Conservation (phyloP, 2,329 filamentous ascomycete species). For the Simplicillium aogashimaense region DNA sequence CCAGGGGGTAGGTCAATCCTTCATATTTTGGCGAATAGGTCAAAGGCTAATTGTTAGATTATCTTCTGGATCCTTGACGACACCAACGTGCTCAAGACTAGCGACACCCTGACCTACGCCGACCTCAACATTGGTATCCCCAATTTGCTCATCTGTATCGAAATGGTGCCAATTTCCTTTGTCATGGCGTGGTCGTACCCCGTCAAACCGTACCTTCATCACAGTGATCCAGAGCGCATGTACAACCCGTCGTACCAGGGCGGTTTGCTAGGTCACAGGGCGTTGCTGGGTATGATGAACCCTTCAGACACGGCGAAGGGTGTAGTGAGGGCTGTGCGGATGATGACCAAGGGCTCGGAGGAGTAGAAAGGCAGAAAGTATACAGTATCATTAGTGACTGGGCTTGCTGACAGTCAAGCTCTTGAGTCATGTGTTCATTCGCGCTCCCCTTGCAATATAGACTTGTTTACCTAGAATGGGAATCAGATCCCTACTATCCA, state of each 20-base stretch:
- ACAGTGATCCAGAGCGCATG: constrained; percentile 3
- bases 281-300: constrained; percentile 7
- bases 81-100: constrained; percentile 10
- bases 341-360: too few relatives aligned
- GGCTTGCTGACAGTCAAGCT: too few relatives aligned
- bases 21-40: accelerated
- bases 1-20: constrained; percentile 1
- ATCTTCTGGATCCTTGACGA: constrained; percentile 15
- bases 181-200: constrained; percentile 14
- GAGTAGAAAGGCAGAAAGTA: too few relatives aligned
- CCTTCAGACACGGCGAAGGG: constrained; percentile 8
- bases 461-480: too few relatives aligned
- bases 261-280: constrained; percentile 10
- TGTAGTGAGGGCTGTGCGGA: background rate
- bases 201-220: constrained; percentile 12
- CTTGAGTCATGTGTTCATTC: too few relatives aligned
- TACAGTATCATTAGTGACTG: too few relatives aligned
- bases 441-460: too few relatives aligned
- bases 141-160: constrained; percentile 12
- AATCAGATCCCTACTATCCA: too few relatives aligned
- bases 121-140: constrained; percentile 14
- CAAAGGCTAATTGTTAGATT: constrained; percentile 9
- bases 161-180: constrained; percentile 15
- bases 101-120: constrained; percentile 10
- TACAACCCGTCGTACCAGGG: constrained; percentile 12